Conservation (phyloP, 1,284 basidiomycete species). For the Puccinia triticina region DNA sequence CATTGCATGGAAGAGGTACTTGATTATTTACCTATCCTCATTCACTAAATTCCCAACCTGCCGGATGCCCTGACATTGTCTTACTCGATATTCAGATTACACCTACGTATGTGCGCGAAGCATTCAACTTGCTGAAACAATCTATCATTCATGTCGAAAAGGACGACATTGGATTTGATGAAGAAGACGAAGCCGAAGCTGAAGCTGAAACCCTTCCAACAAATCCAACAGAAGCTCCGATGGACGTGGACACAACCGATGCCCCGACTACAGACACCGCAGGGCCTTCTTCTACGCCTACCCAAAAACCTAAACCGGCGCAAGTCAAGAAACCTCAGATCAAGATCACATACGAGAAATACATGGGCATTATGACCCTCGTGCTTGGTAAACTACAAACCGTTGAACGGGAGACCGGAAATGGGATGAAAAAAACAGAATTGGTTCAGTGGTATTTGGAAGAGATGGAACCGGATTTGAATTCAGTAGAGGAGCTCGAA, state of each 20-base stretch:
- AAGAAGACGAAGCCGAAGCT: slow-evolving; percentile 69
- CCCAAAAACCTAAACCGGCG: background rate
- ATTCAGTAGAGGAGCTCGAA: slow-evolving; percentile 85
- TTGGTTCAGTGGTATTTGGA: slow-evolving; percentile 97
- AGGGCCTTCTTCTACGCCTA: slow-evolving; percentile 23
- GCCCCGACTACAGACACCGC: slow-evolving; percentile 66
- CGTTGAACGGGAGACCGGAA: slow-evolving; percentile 74
- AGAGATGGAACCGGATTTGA: slow-evolving; percentile 78
- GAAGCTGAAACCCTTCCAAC: slow-evolving; percentile 54
- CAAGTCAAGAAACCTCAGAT: slow-evolving; percentile 63
- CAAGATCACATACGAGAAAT: slow-evolving; percentile 93
- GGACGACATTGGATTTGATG: slow-evolving; percentile 96
- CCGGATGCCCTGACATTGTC: background rate
- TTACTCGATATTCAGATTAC: slow-evolving; percentile 68
- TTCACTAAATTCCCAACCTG: background rate
- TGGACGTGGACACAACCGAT: slow-evolving; percentile 54
- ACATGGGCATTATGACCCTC: slow-evolving; percentile 84
- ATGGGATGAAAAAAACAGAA: slow-evolving; percentile 82
- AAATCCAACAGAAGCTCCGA: slow-evolving; percentile 61
- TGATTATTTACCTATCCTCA: background rate
- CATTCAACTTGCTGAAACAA: slow-evolving; percentile 87
- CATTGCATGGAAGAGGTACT: slow-evolving; percentile 84
- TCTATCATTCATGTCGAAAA: slow-evolving; percentile 99
- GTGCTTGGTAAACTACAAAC: slow-evolving; percentile 80
- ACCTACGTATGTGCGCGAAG: slow-evolving; percentile 91